Conservation (phyloP, 345 rosid species). For the Eutrema japonicum region DNA sequence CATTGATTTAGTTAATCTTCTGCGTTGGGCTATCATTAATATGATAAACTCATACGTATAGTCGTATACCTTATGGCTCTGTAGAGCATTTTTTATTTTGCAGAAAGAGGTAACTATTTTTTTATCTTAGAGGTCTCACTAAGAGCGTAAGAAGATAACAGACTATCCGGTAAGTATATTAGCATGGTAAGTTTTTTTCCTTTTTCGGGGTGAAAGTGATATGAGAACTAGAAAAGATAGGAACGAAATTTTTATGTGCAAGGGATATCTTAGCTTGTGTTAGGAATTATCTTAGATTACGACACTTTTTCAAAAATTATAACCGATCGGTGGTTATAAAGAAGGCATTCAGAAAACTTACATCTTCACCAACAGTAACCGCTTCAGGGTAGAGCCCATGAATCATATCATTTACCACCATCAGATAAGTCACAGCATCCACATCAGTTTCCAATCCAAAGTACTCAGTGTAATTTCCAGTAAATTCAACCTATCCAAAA, state of each 20-base stretch:
- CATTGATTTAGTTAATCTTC: too few species aligned
- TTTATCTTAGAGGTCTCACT: background rate
- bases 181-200: background rate
- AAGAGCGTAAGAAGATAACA: background rate
- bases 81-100: background rate
- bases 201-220: background rate
- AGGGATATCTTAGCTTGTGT: background rate
- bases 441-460: constrained; percentile 92
- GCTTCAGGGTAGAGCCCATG: constrained; percentile 96
- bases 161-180: background rate
- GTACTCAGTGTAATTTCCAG: constrained; percentile 91
- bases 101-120: background rate
- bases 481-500: constrained; percentile 67
- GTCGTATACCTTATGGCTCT: background rate
- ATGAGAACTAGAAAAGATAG: constrained; percentile 1
- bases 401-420: constrained; percentile 94
- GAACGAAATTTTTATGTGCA: background rate
- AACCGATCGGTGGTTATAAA: constrained; percentile 2
- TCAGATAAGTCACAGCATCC: constrained; percentile 84
- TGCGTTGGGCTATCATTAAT: too few species aligned
- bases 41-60: too few species aligned
- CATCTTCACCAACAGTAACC: constrained; percentile 93
- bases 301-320: background rate
- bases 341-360: constrained; percentile 48
- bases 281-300: constrained; percentile 4